A percentile compares a stretch with the other conserved stretches of the same genome.
Evolutionary conservation across 305 asterid genomes (phyloP).

Genomic region (Caryopteris hybrid): DNA sequence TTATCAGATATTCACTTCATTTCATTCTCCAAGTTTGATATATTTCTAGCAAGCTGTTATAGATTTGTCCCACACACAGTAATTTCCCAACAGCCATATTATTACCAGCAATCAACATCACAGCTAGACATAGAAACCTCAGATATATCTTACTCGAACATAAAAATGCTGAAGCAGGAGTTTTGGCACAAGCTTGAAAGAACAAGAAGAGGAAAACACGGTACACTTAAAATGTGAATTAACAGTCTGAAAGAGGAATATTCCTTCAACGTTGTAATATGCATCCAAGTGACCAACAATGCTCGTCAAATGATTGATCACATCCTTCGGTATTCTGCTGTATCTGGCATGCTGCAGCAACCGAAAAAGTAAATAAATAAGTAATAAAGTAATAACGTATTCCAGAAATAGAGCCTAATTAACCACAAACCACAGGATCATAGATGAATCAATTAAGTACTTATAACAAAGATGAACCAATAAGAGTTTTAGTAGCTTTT

Average conservation of each 20-base stretch:
- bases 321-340: conserved; percentile 58
- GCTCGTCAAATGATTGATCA: conserved; percentile 65
- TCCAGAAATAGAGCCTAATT: not conserved
- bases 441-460: conserved; percentile 3
- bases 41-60: too few relatives aligned
- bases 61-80: not conserved
- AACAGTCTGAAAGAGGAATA: conserved; percentile 12
- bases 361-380: not conserved
- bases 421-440: conserved; percentile 9
- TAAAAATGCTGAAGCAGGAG: conserved; percentile 1
- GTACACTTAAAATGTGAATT: not conserved
- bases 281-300: conserved; percentile 83
- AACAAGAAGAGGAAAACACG: not conserved
- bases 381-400: not conserved
- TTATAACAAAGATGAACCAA: not conserved
- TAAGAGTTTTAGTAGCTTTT: not conserved
- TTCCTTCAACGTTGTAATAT: conserved; percentile 74
- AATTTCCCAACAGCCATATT: not conserved
- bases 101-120: conserved; percentile 10
- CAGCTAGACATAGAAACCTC: not conserved
- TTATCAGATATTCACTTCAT: too few relatives aligned
- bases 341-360: conserved; percentile 58
- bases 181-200: conserved; percentile 1
- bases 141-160: not conserved
- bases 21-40: too few relatives aligned